These are phyloP conservation scores for Mercurialis annua DNA, from an alignment of 345 rosid genomes.

Conservation along the genomic window DNA sequence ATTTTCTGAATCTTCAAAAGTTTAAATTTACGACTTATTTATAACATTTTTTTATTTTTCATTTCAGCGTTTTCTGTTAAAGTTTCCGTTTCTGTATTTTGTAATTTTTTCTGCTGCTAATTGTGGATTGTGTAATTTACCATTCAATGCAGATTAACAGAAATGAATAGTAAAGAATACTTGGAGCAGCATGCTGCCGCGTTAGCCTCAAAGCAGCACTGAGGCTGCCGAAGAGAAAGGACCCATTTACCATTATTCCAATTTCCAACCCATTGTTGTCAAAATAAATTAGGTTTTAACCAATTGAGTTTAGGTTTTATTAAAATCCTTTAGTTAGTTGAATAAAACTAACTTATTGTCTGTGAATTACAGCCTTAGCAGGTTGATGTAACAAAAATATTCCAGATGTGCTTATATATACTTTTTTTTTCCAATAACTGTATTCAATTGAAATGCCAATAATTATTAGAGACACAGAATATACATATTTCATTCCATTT, in stretches of 20 bases:
- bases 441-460: not conserved
- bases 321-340: not conserved
- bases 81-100: no score
- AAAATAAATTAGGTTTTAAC: not conserved
- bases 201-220: constrained; percentile 30
- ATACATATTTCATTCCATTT: no score
- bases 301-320: not conserved
- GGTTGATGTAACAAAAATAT: constrained; percentile 3
- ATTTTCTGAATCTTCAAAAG: not conserved
- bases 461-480: not conserved
- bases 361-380: not conserved
- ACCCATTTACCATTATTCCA: not conserved
- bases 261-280: not conserved
- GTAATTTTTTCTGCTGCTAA: not conserved
- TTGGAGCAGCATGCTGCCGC: constrained; percentile 61
- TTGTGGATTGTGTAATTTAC: constrained; percentile 1
- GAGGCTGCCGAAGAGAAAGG: not conserved
- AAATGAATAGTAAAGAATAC: constrained; percentile 97
- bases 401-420: not conserved
- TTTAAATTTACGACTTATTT: no score
- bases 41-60: no score
- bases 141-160: constrained; percentile 59
- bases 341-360: constrained; percentile 12
- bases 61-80: no score
- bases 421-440: not conserved